Percentiles rank a stretch among this genome's conserved stretches.
These are phyloP conservation scores for Chlorencoelia australis DNA, from an alignment of 2,329 filamentous ascomycete genomes.

Conservation along the genomic window DNA sequence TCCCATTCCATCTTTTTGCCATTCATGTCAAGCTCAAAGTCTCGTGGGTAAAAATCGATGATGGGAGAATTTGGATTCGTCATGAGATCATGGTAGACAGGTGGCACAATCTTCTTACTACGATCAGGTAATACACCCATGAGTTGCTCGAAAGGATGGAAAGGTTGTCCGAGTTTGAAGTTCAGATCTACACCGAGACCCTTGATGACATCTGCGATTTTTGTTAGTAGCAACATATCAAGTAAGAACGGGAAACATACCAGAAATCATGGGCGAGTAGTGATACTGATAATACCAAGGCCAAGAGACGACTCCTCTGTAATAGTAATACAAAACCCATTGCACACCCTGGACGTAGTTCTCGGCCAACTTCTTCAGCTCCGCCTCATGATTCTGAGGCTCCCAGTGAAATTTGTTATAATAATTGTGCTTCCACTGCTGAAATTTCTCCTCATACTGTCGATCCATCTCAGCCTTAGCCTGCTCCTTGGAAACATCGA, in stretches of 20 bases:
- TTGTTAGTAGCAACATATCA: slow-evolving; percentile 7
- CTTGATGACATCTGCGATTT: slow-evolving; percentile 65
- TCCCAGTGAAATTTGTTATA: slow-evolving; percentile 93
- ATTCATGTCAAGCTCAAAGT: slow-evolving; percentile 98
- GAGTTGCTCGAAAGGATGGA: slow-evolving; percentile 88
- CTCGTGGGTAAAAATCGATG: slow-evolving; percentile 93
- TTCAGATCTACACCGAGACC: slow-evolving; percentile 80
- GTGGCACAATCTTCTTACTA: slow-evolving; percentile 91
- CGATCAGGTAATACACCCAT: slow-evolving; percentile 97
- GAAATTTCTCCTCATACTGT: slow-evolving; percentile 84
- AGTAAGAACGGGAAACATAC: slow-evolving; percentile 32
- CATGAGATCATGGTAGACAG: slow-evolving; percentile 85
- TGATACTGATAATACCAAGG: slow-evolving; percentile 97
- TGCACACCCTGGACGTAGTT: slow-evolving; percentile 97
- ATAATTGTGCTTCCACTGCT: slow-evolving; percentile 89
- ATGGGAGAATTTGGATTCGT: slow-evolving; percentile 84
- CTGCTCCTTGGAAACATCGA: slow-evolving; percentile 71
- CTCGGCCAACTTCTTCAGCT: slow-evolving; percentile 74
- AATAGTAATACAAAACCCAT: slow-evolving; percentile 98
- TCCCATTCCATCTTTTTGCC: slow-evolving; percentile 99
- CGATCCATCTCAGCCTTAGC: slow-evolving; percentile 68
- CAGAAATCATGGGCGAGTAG: slow-evolving; percentile 93
- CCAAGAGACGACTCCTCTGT: slow-evolving; percentile 94
- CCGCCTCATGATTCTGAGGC: slow-evolving; percentile 65
- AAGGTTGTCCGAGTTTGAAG: slow-evolving; percentile 90